These are phyloP conservation scores for Populus euphratica DNA, from an alignment of 345 rosid genomes.

Conservation along the genomic window DNA sequence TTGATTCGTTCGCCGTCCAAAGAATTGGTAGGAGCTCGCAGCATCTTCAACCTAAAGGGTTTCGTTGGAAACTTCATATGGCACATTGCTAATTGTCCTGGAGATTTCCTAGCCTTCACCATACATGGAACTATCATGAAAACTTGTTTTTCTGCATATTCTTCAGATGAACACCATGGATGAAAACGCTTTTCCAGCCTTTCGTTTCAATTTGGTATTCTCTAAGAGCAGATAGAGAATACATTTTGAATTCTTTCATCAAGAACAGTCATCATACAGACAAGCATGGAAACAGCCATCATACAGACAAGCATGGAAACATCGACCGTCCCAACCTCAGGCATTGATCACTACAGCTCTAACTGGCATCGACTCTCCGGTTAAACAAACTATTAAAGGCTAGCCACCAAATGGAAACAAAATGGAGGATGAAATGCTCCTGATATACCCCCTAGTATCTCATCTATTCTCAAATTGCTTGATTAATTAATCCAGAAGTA, in stretches of 20 bases:
- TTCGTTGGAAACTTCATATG: background rate
- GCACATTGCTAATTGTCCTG: background rate
- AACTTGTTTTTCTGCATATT: background rate
- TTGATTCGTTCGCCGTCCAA: background rate
- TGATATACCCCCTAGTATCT: background rate
- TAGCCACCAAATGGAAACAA: background rate
- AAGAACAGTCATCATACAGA: background rate
- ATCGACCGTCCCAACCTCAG: background rate
- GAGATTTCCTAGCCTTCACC: background rate
- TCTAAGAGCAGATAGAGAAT: background rate
- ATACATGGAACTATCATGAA: background rate
- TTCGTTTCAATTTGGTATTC: background rate
- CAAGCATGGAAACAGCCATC: background rate
- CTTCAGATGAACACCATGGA: background rate
- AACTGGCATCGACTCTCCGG: background rate
- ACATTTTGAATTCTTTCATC: background rate
- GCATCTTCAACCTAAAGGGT: background rate
- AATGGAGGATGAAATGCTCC: background rate
- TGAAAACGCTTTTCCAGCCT: background rate
- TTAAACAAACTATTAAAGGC: background rate
- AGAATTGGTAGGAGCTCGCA: background rate
- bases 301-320: background rate
- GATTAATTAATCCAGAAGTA: background rate
- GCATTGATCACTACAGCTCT: background rate
- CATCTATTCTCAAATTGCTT: constrained; percentile 1